Percentiles rank a stretch among this genome's conserved stretches.
Evolutionary conservation across 1,284 basidiomycete species (phyloP).

Genomic region (Ceratobasidium sp.): DNA sequence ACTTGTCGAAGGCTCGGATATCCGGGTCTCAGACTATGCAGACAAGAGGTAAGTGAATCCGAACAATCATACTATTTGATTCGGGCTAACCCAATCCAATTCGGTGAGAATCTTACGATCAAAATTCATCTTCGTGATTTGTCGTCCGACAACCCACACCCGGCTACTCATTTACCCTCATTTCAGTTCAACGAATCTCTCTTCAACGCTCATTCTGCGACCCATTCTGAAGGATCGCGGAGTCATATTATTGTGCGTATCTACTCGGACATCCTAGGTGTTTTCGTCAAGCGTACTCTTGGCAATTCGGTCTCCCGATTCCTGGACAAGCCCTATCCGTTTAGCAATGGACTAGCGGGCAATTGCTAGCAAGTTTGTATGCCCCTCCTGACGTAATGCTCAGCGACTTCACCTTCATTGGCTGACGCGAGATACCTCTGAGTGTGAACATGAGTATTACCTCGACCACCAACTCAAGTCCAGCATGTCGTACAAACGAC

Average conservation of each 20-base stretch:
- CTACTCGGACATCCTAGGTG: constrained; percentile 27
- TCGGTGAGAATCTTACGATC: not conserved
- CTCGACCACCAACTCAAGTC: constrained; percentile 20
- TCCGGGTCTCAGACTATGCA: not conserved
- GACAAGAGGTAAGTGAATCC: not conserved
- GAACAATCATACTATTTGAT: not conserved
- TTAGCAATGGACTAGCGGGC: constrained; percentile 37
- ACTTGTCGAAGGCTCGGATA: constrained; percentile 12
- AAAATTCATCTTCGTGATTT: constrained; percentile 18
- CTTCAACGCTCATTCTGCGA: not conserved
- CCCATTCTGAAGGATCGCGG: not conserved
- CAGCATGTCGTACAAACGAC: constrained; percentile 27
- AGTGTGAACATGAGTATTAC: constrained; percentile 21
- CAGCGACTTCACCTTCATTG: constrained; percentile 29
- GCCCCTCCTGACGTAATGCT: not conserved
- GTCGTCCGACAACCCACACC: constrained; percentile 15
- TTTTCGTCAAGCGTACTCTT: not conserved
- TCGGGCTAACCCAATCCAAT: not conserved
- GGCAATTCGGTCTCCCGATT: not conserved
- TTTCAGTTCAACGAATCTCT: not conserved
- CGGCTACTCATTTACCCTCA: not conserved
- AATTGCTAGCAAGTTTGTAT: not conserved
- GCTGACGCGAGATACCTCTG: not conserved
- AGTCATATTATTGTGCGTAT: constrained; percentile 4
- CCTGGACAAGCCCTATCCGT: not conserved